Evolutionary conservation across 768 basidiomycete genomes (phyloP).

Genomic region (Suillus variegatus): DNA sequence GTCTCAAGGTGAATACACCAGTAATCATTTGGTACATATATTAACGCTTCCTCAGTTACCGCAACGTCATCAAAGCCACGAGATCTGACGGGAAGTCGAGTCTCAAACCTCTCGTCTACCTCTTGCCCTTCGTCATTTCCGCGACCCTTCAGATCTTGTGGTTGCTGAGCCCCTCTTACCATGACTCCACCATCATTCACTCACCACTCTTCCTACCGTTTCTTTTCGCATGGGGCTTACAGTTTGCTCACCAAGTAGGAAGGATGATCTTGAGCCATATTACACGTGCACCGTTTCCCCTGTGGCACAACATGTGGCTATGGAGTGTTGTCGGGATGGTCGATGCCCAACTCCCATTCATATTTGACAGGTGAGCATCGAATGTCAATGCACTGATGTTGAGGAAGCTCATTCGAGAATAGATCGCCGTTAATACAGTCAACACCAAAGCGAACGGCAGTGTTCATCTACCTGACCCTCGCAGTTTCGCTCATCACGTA

Average conservation of each 20-base stretch:
- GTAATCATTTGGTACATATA: neutral
- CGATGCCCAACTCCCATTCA: slow-evolving; percentile 77
- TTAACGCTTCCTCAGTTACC: slow-evolving; percentile 50
- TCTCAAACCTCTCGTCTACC: slow-evolving; percentile 62
- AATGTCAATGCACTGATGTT: slow-evolving; percentile 12
- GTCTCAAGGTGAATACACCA: slow-evolving; percentile 49
- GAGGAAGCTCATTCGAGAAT: slow-evolving; percentile 8
- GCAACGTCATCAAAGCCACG: slow-evolving; percentile 74
- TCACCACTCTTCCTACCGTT: slow-evolving; percentile 85
- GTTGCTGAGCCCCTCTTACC: slow-evolving; percentile 68
- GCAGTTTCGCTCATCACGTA: slow-evolving; percentile 69
- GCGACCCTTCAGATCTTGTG: slow-evolving; percentile 76
- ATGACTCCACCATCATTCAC: slow-evolving; percentile 68
- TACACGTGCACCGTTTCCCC: slow-evolving; percentile 80
- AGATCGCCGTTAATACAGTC: slow-evolving; percentile 76
- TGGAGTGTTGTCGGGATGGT: slow-evolving; percentile 76
- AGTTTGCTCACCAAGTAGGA: slow-evolving; percentile 89
- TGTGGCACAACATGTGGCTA: slow-evolving; percentile 86
- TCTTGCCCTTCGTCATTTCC: slow-evolving; percentile 79
- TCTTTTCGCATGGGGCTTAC: slow-evolving; percentile 89
- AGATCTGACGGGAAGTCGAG: slow-evolving; percentile 41
- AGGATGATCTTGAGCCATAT: slow-evolving; percentile 93
- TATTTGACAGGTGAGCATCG: slow-evolving; percentile 62
- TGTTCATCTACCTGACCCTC: slow-evolving; percentile 76
- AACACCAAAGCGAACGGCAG: slow-evolving; percentile 56